These are phyloP conservation scores for Schizosaccharomyces lindneri DNA, from an alignment of 805 yeast genomes.

Conservation along the genomic window DNA sequence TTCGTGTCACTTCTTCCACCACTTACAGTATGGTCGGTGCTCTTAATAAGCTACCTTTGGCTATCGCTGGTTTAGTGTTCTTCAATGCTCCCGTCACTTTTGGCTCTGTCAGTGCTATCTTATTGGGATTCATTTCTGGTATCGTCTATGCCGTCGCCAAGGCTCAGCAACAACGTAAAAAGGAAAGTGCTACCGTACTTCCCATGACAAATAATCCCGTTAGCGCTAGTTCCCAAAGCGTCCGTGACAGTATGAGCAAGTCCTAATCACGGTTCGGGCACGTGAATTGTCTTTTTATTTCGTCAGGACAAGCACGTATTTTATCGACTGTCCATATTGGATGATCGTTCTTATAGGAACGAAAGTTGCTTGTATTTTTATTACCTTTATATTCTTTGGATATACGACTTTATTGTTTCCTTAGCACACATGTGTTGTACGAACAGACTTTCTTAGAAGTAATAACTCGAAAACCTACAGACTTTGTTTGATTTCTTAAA, in stretches of 20 bases:
- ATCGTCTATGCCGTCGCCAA: constrained; percentile 87
- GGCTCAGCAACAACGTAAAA: constrained; percentile 46
- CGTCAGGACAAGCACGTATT: no score
- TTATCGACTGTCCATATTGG: no score
- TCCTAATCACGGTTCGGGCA: neutral
- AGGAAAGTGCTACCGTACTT: neutral
- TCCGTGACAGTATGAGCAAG: constrained; percentile 1
- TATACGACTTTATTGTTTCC: no score
- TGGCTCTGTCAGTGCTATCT: constrained; percentile 70
- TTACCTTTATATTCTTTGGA: no score
- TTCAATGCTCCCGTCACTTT: constrained; percentile 89
- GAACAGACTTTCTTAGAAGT: no score
- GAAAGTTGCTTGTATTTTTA: no score
- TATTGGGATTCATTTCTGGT: constrained; percentile 87
- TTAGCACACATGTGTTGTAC: no score
- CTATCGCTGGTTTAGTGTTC: constrained; percentile 79
- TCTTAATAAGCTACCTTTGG: constrained; percentile 90
- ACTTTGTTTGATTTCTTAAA: no score
- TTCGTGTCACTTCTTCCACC: constrained; percentile 93
- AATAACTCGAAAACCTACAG: no score
- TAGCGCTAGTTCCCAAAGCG: constrained; percentile 1
- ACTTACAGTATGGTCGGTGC: constrained; percentile 99
- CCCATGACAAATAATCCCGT: constrained; percentile 4
- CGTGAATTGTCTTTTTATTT: neutral
- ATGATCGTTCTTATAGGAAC: no score